phyloP scores from a whole-genome alignment of 352 stramenopile genomes.

The Phytophthora colocasiae region DNA sequence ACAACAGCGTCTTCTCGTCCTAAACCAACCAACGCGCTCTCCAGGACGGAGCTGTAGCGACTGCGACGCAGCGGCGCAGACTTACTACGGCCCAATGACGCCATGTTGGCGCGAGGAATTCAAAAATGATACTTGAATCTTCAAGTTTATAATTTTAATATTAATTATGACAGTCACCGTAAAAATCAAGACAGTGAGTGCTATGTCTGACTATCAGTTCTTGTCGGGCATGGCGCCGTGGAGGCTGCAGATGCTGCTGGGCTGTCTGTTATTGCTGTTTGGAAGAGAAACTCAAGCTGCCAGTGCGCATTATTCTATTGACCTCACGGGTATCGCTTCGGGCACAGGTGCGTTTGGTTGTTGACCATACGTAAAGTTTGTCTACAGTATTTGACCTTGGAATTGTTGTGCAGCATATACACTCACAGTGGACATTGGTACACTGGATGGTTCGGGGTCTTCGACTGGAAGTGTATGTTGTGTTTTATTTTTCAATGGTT shows the following conservation, averaged over 20 bases:
- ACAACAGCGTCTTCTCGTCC: conserved; percentile 41
- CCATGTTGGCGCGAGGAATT: conserved; percentile 9
- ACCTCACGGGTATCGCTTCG: conserved; percentile 52
- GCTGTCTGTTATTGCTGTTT: conserved; percentile 31
- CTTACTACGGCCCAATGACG: conserved; percentile 13
- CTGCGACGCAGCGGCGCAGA: conserved; percentile 27
- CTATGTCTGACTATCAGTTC: conserved; percentile 22
- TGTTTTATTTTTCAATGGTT: neutral
- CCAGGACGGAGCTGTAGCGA: conserved; percentile 41
- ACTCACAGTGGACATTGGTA: conserved; percentile 44
- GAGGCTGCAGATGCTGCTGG: conserved; percentile 25
- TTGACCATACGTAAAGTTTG: conserved; percentile 11
- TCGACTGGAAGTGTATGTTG: conserved; percentile 33
- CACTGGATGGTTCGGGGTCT: conserved; percentile 30
- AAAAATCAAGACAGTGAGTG: conserved; percentile 22
- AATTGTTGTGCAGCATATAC: conserved; percentile 42
- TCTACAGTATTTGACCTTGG: too few species aligned
- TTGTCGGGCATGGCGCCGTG: conserved; percentile 20
- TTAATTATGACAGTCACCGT: too few species aligned
- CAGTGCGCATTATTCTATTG: conserved; percentile 49
- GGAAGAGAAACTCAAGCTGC: conserved; percentile 10
- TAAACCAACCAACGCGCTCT: conserved; percentile 40
- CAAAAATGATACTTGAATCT: neutral
- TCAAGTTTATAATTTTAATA: too few species aligned
- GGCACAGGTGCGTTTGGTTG: conserved; percentile 38